Conservation (phyloP, 768 basidiomycete species). For the Pleurotus ostreatus region DNA sequence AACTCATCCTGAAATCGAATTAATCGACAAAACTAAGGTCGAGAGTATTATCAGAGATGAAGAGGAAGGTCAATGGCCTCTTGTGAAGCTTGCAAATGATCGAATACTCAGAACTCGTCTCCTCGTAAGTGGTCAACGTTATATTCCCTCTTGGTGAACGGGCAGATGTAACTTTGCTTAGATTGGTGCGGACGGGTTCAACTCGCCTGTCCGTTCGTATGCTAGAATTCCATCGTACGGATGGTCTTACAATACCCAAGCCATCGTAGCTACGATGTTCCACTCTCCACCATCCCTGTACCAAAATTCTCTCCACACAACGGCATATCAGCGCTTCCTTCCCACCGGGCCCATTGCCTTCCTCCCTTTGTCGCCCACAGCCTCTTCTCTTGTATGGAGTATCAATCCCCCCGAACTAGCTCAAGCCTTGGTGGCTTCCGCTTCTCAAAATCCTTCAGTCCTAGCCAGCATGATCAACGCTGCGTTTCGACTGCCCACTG, state of each 20-base stretch:
- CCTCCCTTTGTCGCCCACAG: slow-evolving; percentile 75
- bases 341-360: slow-evolving; percentile 96
- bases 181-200: slow-evolving; percentile 95
- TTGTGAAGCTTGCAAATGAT: slow-evolving; percentile 70
- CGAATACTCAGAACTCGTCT: slow-evolving; percentile 65
- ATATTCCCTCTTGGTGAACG: not conserved
- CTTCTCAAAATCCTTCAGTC: slow-evolving; percentile 43
- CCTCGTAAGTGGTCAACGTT: slow-evolving; percentile 47
- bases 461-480: slow-evolving; percentile 81
- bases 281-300: slow-evolving; percentile 65
- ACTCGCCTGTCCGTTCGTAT: slow-evolving; percentile 88
- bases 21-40: slow-evolving; percentile 76
- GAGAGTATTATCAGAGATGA: slow-evolving; percentile 56
- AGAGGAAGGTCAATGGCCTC: slow-evolving; percentile 68
- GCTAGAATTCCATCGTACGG: slow-evolving; percentile 85
- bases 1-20: slow-evolving; percentile 43
- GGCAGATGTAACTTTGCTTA: slow-evolving; percentile 21
- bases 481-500: slow-evolving; percentile 79
- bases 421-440: slow-evolving; percentile 57
- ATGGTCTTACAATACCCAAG: slow-evolving; percentile 88
- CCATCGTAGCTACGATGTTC: slow-evolving; percentile 83
- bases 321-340: slow-evolving; percentile 91
- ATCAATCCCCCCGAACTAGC: slow-evolving; percentile 70
- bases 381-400: slow-evolving; percentile 93
- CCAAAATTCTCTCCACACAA: slow-evolving; percentile 60